Evolutionary conservation across 2,329 filamentous ascomycete genomes (phyloP).

Genomic region (Macrophomina pseudophaseolina): DNA sequence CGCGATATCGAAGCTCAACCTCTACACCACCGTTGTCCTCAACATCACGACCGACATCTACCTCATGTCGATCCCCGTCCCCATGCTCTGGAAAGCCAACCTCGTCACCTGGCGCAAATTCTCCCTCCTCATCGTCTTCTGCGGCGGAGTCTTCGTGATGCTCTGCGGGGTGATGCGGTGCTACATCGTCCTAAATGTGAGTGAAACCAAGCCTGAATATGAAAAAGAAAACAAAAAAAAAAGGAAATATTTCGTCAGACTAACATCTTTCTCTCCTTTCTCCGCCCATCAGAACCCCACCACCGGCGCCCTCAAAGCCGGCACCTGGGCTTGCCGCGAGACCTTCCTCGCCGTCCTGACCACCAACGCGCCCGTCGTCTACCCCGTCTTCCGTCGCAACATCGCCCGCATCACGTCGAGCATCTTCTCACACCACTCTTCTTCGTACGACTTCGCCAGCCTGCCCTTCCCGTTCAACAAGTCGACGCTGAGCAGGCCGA

Average conservation of each 20-base stretch:
- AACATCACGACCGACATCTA: slow-evolving; percentile 64
- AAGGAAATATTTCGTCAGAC: not conserved
- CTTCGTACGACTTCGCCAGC: not conserved
- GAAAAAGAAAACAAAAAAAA: too few relatives aligned
- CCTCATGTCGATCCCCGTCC: slow-evolving; percentile 61
- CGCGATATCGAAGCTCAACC: slow-evolving; percentile 21
- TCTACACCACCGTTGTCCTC: slow-evolving; percentile 42
- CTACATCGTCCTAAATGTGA: slow-evolving; percentile 53
- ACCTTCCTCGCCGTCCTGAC: slow-evolving; percentile 54
- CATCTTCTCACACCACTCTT: not conserved
- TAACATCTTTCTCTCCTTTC: not conserved
- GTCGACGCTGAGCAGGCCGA: not conserved
- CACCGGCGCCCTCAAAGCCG: slow-evolving; percentile 48
- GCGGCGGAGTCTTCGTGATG: slow-evolving; percentile 62
- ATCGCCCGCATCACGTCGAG: not conserved
- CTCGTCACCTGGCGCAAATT: slow-evolving; percentile 58
- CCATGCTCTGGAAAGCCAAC: slow-evolving; percentile 59
- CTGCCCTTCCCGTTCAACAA: not conserved
- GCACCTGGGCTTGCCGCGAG: slow-evolving; percentile 53
- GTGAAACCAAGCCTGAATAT: not conserved
- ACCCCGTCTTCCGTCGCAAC: slow-evolving; percentile 9
- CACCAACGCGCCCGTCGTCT: slow-evolving; percentile 51
- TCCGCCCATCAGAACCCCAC: slow-evolving; percentile 36
- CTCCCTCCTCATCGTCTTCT: slow-evolving; percentile 60
- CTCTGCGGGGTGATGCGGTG: slow-evolving; percentile 60